Conservation (phyloP, 2,329 filamentous ascomycete genomes). For the Colletotrichum lentis region DNA sequence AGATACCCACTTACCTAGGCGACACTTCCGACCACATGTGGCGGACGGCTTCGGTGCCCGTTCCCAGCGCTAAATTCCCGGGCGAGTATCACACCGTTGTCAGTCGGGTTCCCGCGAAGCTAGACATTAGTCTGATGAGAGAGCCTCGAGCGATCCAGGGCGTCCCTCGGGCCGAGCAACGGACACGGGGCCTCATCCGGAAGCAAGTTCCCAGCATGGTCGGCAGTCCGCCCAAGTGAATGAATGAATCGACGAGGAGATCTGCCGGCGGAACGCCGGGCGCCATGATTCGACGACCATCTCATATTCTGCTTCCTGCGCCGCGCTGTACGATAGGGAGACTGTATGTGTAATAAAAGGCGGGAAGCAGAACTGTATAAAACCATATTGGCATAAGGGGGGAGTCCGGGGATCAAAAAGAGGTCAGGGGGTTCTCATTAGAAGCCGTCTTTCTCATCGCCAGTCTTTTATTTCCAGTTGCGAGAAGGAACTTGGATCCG, state of each 20-base stretch:
- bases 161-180: slow-evolving; percentile 70
- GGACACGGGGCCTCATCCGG: slow-evolving; percentile 59
- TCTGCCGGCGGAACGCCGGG: slow-evolving; percentile 8
- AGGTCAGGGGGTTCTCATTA: slow-evolving; percentile 29
- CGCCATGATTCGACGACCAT: slow-evolving; percentile 34
- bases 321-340: slow-evolving; percentile 33
- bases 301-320: slow-evolving; percentile 23
- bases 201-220: slow-evolving; percentile 65
- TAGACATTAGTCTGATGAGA: slow-evolving; percentile 88
- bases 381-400: slow-evolving; percentile 30
- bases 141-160: slow-evolving; percentile 91
- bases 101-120: slow-evolving; percentile 77
- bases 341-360: slow-evolving; percentile 36
- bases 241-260: slow-evolving; percentile 17
- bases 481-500: slow-evolving; percentile 33
- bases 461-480: slow-evolving; percentile 22
- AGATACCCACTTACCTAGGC: slow-evolving; percentile 68
- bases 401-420: slow-evolving; percentile 35
- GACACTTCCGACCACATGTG: slow-evolving; percentile 82
- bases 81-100: slow-evolving; percentile 69
- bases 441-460: slow-evolving; percentile 17
- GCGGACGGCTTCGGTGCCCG: slow-evolving; percentile 71
- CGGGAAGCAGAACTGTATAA: slow-evolving; percentile 37
- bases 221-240: slow-evolving; percentile 49
- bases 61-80: slow-evolving; percentile 68